Evolutionary conservation across 345 rosid genomes (phyloP).

Genomic region (Linum usitatissimum): DNA sequence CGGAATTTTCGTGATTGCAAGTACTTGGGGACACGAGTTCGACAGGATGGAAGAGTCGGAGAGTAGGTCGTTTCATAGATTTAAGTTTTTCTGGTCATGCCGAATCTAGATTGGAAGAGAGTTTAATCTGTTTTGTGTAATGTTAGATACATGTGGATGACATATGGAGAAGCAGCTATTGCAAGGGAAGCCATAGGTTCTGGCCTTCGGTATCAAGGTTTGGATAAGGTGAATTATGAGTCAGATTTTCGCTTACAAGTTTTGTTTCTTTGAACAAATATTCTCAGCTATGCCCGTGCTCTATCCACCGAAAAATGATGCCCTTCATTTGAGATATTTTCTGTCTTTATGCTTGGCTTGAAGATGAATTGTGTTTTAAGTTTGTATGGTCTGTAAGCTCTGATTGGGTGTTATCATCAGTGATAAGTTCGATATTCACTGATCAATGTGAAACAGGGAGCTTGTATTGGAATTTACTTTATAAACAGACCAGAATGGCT

Average conservation of each 20-base stretch:
- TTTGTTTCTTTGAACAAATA: no score
- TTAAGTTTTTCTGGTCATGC: background rate
- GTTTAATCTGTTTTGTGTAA: background rate
- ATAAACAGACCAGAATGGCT: conserved; percentile 88
- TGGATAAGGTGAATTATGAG: conserved; percentile 35
- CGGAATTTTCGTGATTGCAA: conserved; percentile 50
- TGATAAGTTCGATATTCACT: background rate
- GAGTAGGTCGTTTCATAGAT: conserved; percentile 42
- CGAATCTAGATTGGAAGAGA: background rate
- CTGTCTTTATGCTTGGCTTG: background rate
- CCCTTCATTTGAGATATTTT: background rate
- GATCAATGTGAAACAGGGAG: conserved; percentile 43
- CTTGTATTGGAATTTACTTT: conserved; percentile 57
- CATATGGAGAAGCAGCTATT: conserved; percentile 65
- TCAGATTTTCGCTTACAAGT: background rate
- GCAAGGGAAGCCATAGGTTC: conserved; percentile 81
- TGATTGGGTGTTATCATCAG: background rate
- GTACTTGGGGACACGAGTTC: conserved; percentile 68
- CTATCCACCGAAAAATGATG: no score
- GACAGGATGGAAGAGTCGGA: conserved; percentile 61
- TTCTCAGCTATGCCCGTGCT: background rate
- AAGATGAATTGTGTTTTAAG: no score
- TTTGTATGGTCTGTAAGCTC: background rate
- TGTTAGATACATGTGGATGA: conserved; percentile 82
- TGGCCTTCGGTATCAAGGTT: conserved; percentile 55